Conservation (phyloP, 2,329 filamentous ascomycete species). For the Drechslera avenae region DNA sequence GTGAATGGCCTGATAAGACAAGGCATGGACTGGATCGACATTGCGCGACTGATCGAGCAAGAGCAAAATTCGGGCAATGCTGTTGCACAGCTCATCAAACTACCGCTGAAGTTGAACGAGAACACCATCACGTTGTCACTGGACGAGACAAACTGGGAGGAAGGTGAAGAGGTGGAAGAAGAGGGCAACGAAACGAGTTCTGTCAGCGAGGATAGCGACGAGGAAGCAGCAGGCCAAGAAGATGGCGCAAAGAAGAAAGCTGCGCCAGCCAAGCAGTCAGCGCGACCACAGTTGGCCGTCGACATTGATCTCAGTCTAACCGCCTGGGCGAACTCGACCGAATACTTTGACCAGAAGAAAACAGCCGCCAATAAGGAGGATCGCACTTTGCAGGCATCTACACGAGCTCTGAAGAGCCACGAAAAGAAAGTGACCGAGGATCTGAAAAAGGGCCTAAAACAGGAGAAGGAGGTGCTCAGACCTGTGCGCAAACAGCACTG, state of each 20-base stretch:
- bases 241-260: constrained; percentile 55
- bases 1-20: constrained; percentile 90
- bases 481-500: constrained; percentile 84
- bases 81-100: constrained; percentile 82
- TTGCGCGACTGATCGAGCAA: constrained; percentile 83
- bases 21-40: constrained; percentile 97
- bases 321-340: constrained; percentile 85
- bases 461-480: constrained; percentile 85
- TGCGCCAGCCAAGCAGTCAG: constrained; percentile 37
- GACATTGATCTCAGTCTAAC: constrained; percentile 84
- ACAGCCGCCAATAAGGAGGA: constrained; percentile 83
- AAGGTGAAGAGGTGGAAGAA: constrained; percentile 64
- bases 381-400: constrained; percentile 81
- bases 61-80: constrained; percentile 82
- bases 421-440: constrained; percentile 87
- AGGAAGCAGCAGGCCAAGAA: constrained; percentile 57
- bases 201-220: constrained; percentile 68
- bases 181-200: constrained; percentile 66
- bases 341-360: constrained; percentile 91
- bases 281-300: constrained; percentile 63
- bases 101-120: constrained; percentile 88
- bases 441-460: constrained; percentile 84
- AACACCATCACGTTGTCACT: constrained; percentile 84
- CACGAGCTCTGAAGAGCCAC: constrained; percentile 83
- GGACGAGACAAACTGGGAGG: constrained; percentile 69